Base-by-base conservation (phyloP, 441 rosid genomes). In the Euphorbia celastroides region DNA sequence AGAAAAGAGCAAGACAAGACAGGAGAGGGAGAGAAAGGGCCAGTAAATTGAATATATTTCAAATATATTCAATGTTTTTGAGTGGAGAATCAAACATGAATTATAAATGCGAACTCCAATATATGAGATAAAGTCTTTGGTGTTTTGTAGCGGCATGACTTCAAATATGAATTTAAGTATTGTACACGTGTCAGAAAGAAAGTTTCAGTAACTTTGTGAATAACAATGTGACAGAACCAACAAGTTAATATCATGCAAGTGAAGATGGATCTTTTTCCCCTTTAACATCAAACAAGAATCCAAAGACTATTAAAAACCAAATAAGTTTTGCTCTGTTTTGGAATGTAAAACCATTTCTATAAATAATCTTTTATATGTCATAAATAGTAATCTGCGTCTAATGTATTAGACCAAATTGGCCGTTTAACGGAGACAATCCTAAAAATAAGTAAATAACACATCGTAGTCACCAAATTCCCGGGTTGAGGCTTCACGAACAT, bases 51-150 rank as follows among this genome's bases (percentile, higher is more conserved):
- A 12, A 26, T 5, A 32, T n/a, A n/a, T n/a, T n/a, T n/a, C n/a
- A n/a, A n/a, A n/a, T n/a, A n/a, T n/a, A n/a, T 54, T 30, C 38
- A 66, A 34, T 52, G 70, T 70, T 57, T 50, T 66, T 52, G 48
- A 70, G 72, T 55, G 80, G 72, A 60, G 82, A 77, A 74, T 74
- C 82, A 36, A 63, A 57, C 32, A 64, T 19, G 23, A 2, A 50
- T 42, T n/a, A 72, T 17, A 67, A n/a, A 79, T 74, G 31, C 82
- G 67, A 68, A 69, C 75, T 80, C 81, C 88, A 78, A 78, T 66
- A 66, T 71, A 64, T 66, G 55, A 70, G 76, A 70, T 64, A 75
- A 57, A 61, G 38, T 72, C 57, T 20, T 67, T 32, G 67, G 75
- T 61, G 76, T 75, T 72, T 72, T 74, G 60, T 70, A 71, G 81